These are phyloP conservation scores for Globisporangium cederbergense DNA, from an alignment of 352 stramenopile species.

Conservation along the genomic window DNA sequence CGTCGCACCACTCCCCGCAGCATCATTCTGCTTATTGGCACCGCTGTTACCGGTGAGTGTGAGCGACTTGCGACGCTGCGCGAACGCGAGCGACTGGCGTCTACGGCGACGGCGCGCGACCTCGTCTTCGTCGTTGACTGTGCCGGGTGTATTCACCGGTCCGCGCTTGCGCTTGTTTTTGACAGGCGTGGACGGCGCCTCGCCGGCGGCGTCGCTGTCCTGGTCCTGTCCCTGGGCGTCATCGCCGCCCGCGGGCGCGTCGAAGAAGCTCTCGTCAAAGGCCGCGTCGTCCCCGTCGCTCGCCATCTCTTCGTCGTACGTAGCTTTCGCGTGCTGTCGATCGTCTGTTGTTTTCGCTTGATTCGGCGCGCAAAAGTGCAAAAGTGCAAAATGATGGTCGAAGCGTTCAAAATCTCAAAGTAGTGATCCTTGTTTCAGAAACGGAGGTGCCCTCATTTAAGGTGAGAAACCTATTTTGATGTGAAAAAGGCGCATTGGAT, in stretches of 20 bases:
- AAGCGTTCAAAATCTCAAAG: conserved; percentile 5
- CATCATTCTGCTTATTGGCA: conserved; percentile 25
- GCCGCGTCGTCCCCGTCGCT: conserved; percentile 12
- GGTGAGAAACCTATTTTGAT: neutral
- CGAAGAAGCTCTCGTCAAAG: conserved; percentile 22
- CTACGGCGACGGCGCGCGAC: conserved; percentile 54
- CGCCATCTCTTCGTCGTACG: conserved; percentile 1
- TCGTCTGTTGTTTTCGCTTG: conserved; percentile 3
- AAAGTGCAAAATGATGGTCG: conserved; percentile 1
- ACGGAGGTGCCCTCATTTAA: neutral
- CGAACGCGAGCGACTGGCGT: conserved; percentile 65
- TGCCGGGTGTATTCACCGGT: conserved; percentile 20
- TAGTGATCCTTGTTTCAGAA: neutral
- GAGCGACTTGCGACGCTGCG: conserved; percentile 67
- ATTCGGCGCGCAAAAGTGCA: neutral
- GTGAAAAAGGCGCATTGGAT: neutral
- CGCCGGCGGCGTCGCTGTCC: conserved; percentile 7
- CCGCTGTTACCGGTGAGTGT: conserved; percentile 31
- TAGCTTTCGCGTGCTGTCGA: neutral
- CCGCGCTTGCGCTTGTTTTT: conserved; percentile 42
- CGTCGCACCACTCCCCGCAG: neutral
- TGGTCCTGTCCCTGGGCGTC: neutral
- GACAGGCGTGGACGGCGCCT: conserved; percentile 11
- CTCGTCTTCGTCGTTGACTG: conserved; percentile 61
- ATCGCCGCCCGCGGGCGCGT: conserved; percentile 4